Evolutionary conservation across 1,139 yeast genomes (phyloP), one percentile per base, ranked within the genome.

Genomic region (Pichia sp.): DNA sequence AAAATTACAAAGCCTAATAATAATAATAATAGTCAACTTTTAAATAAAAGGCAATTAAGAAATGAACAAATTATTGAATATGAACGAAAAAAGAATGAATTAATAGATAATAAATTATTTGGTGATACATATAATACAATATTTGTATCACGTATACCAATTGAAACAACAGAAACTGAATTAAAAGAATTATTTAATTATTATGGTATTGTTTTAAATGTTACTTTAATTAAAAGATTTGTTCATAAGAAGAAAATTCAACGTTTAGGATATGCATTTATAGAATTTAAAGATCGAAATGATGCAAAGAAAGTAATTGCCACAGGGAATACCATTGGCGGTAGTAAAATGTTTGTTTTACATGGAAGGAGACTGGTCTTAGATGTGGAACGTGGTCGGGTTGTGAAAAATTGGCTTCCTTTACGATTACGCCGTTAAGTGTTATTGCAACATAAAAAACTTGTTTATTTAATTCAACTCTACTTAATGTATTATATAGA

Each of bases 341-440:
- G 46, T 18, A 27, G 45, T 27, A 43, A 41, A 25, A 32, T 40
- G 25, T 31, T 48, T 5, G 32, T 36, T 1, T 25, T 41, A 6
- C 11, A 29, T n/a, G 47, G 73, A 34, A 78, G 73, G 7, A 68
- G 89, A 41, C 72, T 85, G 4, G 66, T 88, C 28, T 88, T 86
- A 1, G 98, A 92, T 63, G 80, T 83, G 32, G 97, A 89, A 61
- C 70, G 97, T 48, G 95, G 95, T 1, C 69, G 97, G 35, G 68
- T 85, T 0, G 79, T 81, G 11, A 76, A 85, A 51, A 76, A 75
- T 54, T 92, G 96, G 95, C 77, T 76, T 52, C 98, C 98, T 0
- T 67, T 90, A 62, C 64, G 86, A 50, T 66, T 85, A 1, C 90
- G 49, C 32, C 8, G 32, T 6, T 30, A 30, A 30, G 18, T 18